Conservation (phyloP, 148 eudicot genomes). For the Chenopodium suecicum region DNA sequence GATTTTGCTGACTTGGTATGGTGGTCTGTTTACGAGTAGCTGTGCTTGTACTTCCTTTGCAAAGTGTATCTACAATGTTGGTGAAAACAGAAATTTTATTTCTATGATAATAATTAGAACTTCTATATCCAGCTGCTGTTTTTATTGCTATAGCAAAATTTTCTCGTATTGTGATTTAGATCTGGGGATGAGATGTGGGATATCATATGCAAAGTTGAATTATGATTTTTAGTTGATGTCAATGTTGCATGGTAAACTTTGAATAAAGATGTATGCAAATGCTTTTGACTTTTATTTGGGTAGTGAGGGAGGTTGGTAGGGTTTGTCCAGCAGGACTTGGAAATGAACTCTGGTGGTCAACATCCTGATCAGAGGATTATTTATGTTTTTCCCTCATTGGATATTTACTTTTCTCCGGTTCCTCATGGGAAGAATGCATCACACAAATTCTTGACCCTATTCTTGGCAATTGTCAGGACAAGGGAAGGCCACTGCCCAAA, state of each 20-base stretch:
- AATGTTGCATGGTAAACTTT: not conserved
- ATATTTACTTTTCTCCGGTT: not conserved
- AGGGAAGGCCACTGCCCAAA: constrained; percentile 82
- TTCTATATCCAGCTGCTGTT: not conserved
- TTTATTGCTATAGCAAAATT: not conserved
- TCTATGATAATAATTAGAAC: not conserved
- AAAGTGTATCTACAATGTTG: not conserved
- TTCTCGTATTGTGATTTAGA: not conserved
- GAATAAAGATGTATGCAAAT: not conserved
- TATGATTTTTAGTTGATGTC: not conserved
- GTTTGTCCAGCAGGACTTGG: not conserved
- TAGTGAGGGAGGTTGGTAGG: not conserved
- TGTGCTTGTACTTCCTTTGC: not conserved
- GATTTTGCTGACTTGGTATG: not conserved
- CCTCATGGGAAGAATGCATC: not conserved
- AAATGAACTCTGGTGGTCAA: not conserved
- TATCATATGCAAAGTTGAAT: not conserved
- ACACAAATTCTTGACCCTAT: constrained; percentile 2
- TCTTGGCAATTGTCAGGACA: constrained; percentile 44
- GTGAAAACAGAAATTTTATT: not conserved
- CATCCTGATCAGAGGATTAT: not conserved
- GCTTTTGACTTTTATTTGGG: not conserved
- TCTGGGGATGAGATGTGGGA: not conserved
- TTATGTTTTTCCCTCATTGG: not conserved
- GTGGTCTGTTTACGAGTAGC: not conserved